Base-by-base conservation (phyloP, 208 protist species). In the Acanthamoeba royreba region DNA sequence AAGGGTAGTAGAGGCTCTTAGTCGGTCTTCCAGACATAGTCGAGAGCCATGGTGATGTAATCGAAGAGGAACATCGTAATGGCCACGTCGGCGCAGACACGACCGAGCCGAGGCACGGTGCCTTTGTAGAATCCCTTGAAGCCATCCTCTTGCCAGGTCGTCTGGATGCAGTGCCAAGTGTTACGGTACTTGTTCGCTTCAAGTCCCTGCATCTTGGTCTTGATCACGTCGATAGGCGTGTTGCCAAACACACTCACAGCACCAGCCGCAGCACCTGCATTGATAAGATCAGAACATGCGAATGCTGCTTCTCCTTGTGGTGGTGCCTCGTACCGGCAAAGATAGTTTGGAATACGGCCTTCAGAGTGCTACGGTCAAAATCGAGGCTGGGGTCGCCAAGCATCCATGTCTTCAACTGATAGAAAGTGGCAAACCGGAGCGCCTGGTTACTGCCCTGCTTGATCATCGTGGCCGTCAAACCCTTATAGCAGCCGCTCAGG, bases 391-490 rank as follows among this genome's bases (percentile, higher is more conserved):
- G 43, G 40, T 94, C 72, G 69, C 45, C 43, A 43, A 43, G 19
- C 69, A 90, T 72, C 35, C 38, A 66, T 25, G 13, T 85, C 69
- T 35, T 87, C 22, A 95, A n/a, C 46, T 93, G 13, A 40, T 94
- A 91, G 90, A 83, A 94, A 25, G 83, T 63, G 38, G 93, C 13
- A 52, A 95, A 95, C 11, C 94, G 91, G 17, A 95, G 87, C 52
- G 92, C 94, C 90, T 95, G 94, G 93, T 95, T 95, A 40, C 46
- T 90, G 40, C 86, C 94, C 92, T 95, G 94, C 90, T 95, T 95
- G 74, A 94, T n/a, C 8, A 95, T 92, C 47, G 94, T 95, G 1
- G 94, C 46, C 25, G 55, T 49, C n/a, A 95, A 58, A 25, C 94
- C 94, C 35, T 94, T 92, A 77, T 95, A 95, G 33, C 94, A 45